Base-by-base conservation (phyloP, 306 rosid species). In the Vachellia collinsii region DNA sequence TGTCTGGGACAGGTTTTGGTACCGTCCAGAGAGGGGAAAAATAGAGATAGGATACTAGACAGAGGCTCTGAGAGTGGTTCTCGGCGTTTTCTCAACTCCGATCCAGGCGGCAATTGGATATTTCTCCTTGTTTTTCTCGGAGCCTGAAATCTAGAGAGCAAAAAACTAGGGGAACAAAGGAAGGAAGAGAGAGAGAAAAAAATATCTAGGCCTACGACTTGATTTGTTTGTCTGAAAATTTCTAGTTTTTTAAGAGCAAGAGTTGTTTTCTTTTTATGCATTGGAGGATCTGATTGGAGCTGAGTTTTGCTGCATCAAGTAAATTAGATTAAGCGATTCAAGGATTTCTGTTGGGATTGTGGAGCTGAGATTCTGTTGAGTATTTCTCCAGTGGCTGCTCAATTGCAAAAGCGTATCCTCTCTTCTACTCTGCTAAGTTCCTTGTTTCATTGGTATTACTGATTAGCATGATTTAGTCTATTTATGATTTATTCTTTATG, bases 361-460 rank as follows among this genome's bases (percentile, higher is more conserved):
- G 46, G 13, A 51, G 58, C 54, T 72, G 70, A 72, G 72, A 43
- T 78, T 84, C 29, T 75, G 77, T 81, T 50, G 25, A 72, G 80
- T 76, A n/a, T 64, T 54, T 53, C 72, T 79, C 6, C 76, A 20
- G 85, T 87, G 90, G 90, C 83, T 85, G 85, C 79, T 82, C 85
- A 85, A 69, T 69, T 83, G 44, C 82, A 82, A 72, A 76, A 82
- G 54, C 12, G 90, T 87, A 87, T 25, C 43, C 12, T 41, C 61
- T 71, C 19, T 34, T 50, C 11, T 54, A 20, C 61, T 47, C 64
- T 81, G 5, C 69, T 76, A 19, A 0, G 14, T 72, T 77, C n/a
- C 29, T 63, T 70, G 65, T 20, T 65, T 82, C 75, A 8, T 70
- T 3, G 46, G 43, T 68, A 17, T 63, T 56, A n/a, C 61, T 36